Conservation (phyloP, 768 basidiomycete species). For the Thelephora aurantiotincta region DNA sequence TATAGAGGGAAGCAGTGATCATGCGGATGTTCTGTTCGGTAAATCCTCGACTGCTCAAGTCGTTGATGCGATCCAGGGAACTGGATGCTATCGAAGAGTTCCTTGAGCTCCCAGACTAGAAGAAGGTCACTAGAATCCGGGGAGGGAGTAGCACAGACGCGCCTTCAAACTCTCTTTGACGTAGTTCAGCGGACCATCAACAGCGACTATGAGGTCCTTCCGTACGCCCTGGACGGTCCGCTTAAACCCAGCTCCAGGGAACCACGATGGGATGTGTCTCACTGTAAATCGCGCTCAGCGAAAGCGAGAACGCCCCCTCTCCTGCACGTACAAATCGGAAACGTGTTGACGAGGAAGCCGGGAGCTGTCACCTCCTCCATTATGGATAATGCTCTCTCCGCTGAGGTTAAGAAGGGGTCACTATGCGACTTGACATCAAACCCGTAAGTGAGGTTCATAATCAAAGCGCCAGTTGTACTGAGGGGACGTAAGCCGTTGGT, state of each 20-base stretch:
- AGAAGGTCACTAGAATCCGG: too few relatives aligned
- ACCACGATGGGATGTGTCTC: conserved; percentile 11
- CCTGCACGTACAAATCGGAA: conserved; percentile 10
- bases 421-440: too few relatives aligned
- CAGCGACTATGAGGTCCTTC: not conserved
- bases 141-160: too few relatives aligned
- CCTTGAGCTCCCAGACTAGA: too few relatives aligned
- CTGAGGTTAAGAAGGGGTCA: conserved; percentile 7
- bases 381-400: conserved; percentile 3
- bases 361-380: conserved; percentile 7
- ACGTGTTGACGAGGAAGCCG: conserved; percentile 20
- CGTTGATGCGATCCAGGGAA: too few relatives aligned
- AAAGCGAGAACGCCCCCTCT: not conserved
- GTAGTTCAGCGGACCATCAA: conserved; percentile 5
- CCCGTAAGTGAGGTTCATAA: conserved; percentile 9
- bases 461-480: conserved; percentile 7
- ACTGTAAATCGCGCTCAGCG: conserved; percentile 2
- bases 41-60: too few relatives aligned
- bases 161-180: conserved; percentile 3
- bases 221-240: conserved; percentile 2
- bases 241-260: conserved; percentile 11
- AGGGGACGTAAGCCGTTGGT: not conserved
- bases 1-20: too few relatives aligned
- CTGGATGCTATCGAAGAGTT: too few relatives aligned
- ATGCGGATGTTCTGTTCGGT: too few relatives aligned